Evolutionary conservation across 495 filamentous ascomycete genomes (phyloP).

Genomic region (Astrothelium subdiscretum): DNA sequence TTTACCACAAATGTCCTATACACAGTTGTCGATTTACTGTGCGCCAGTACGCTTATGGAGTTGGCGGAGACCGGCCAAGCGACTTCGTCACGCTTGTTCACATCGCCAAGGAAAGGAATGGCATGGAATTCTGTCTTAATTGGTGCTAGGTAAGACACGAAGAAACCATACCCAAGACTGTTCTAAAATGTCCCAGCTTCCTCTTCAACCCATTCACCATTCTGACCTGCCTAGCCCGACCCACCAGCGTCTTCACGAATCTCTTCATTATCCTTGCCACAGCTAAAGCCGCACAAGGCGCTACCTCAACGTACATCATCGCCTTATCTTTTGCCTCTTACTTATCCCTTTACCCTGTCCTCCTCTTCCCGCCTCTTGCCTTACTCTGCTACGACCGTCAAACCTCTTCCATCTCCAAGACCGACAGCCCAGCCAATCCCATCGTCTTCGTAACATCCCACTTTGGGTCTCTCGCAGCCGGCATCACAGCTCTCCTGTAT

Average conservation of each 20-base stretch:
- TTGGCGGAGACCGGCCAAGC: constrained; percentile 80
- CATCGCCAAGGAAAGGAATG: constrained; percentile 64
- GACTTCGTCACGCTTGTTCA: constrained; percentile 56
- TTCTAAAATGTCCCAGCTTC: constrained; percentile 43
- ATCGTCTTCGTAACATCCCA: constrained; percentile 11
- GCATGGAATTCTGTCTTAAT: constrained; percentile 65
- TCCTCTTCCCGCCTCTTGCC: constrained; percentile 72
- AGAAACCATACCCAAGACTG: neutral
- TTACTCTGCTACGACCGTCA: constrained; percentile 69
- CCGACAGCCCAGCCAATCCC: constrained; percentile 4
- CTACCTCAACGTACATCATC: constrained; percentile 65
- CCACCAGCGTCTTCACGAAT: constrained; percentile 84
- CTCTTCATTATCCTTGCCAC: constrained; percentile 77
- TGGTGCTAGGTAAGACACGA: constrained; percentile 55
- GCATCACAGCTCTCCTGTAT: constrained; percentile 44
- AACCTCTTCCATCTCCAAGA: neutral
- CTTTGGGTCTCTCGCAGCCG: constrained; percentile 26
- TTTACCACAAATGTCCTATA: constrained; percentile 71
- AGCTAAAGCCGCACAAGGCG: constrained; percentile 67
- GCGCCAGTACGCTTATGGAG: constrained; percentile 66
- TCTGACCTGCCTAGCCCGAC: constrained; percentile 81
- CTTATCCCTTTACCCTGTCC: constrained; percentile 78
- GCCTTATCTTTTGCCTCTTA: constrained; percentile 80
- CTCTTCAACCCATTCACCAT: constrained; percentile 94
- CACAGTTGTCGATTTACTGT: constrained; percentile 67